Evolutionary conservation across 140 eudicot genomes (phyloP), one percentile per base, ranked within the genome.

Genomic region (Bidens hawaiensis): DNA sequence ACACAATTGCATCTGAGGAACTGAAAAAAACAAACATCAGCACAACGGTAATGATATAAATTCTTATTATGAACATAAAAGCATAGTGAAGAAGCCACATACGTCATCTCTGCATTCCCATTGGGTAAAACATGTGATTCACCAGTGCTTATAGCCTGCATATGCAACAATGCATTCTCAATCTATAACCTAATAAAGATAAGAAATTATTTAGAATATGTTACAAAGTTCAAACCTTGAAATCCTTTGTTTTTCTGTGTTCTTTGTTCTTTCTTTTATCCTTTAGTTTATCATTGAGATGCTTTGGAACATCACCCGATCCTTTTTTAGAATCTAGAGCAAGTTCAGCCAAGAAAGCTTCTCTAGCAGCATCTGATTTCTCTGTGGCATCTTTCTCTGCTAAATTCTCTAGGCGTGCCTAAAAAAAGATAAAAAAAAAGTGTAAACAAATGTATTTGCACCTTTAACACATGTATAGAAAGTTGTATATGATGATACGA

Each of bases 331-430:
- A 75, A 79, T 93, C 96, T 60, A 67, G 81, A 52, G 96, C 97
- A 76, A 93, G 99, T 77, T 93, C 99, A 8, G 99, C 97, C 66
- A 93, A 75, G 74, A 93, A 83, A 63, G 95, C 95, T 76, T 93
- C 95, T 77, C 99, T 88, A 22, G 96, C 95, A 65, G 97, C 99
- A 83, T 93, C 95, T 50, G 99, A 93, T 73, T 93, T 93, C 77
- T 82, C 87, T 12, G 96, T 88, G 31, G 99, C 99, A 75, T 88
- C 87, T 78, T 88, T 93, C 72, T 88, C 99, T 13, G 99, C 97
- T 54, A 85, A 75, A 81, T 81, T 89, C 83, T 85, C 99, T 70
- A 93, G 23, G 62, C 60, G 84, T 49, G 94, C 96, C 99, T 93
- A 68, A 17, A 58, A 80, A 57, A 47, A 24, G 23, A 38, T 27